These are phyloP conservation scores for Porpolomopsis calyptriformis DNA, from an alignment of 768 basidiomycete species.

Conservation along the genomic window DNA sequence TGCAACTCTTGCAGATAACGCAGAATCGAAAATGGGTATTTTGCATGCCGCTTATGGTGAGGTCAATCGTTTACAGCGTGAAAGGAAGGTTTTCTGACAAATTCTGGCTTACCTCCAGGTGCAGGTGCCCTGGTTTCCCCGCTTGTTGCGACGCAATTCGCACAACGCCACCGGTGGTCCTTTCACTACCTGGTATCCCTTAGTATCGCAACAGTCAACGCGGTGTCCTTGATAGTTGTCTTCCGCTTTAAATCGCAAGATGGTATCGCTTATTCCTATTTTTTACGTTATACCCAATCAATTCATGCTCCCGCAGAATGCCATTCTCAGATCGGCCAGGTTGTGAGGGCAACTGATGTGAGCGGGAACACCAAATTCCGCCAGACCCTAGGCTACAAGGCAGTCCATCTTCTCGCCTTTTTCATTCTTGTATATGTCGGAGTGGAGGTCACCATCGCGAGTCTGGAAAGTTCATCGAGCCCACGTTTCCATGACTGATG, in stretches of 20 bases:
- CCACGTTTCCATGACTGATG: neutral
- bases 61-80: neutral
- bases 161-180: slow-evolving; percentile 55
- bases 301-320: slow-evolving; percentile 31
- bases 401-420: slow-evolving; percentile 52
- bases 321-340: slow-evolving; percentile 42
- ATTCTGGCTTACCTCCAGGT: slow-evolving; percentile 29
- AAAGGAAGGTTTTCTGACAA: neutral
- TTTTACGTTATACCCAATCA: neutral
- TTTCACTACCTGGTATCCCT: slow-evolving; percentile 63
- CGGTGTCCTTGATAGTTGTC: slow-evolving; percentile 37
- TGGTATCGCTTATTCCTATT: slow-evolving; percentile 26
- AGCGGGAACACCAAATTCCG: slow-evolving; percentile 31
- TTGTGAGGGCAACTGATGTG: slow-evolving; percentile 24
- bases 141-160: slow-evolving; percentile 73
- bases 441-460: slow-evolving; percentile 51
- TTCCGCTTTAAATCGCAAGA: slow-evolving; percentile 68
- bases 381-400: slow-evolving; percentile 41
- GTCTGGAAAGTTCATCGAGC: slow-evolving; percentile 14
- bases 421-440: slow-evolving; percentile 63
- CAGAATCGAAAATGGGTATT: slow-evolving; percentile 58
- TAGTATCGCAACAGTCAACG: slow-evolving; percentile 38
- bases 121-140: slow-evolving; percentile 60
- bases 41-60: slow-evolving; percentile 56
- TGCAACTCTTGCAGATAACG: slow-evolving; percentile 43